Base-by-base conservation (phyloP, 192 early-diverging fungal genomes). In the Backusella macrospora region DNA sequence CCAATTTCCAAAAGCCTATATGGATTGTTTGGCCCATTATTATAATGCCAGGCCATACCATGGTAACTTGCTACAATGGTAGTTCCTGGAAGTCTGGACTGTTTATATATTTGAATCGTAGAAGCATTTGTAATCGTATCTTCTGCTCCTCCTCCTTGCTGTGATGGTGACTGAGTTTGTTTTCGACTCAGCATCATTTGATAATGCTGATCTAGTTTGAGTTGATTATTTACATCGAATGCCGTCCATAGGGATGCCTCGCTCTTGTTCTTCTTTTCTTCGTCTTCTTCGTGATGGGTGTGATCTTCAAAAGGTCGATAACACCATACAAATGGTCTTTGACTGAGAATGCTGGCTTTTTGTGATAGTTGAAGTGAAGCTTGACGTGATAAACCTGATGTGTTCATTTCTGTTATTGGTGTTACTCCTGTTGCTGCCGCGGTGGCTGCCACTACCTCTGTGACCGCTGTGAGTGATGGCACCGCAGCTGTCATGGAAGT, bases 311-410 rank as follows among this genome's bases (percentile, higher is more conserved):
- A 13, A 26, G 52, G 21, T 13, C 52, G 52, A 59, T 59, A 59
- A 12, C 52, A 59, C 52, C 52, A 59, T 59, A 59, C 21, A 59
- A 23, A 59, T 23, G 52, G 52, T 59, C 52, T 26, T 59, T 59
- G 21, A 59, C 52, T 59, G 13, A 59, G 52, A 59, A 59, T 59
- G 3, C 10, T 23, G 23, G 12, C 52, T 21, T 59, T 59, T 10
- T 23, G 52, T 26, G 52, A 59, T 59, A 59, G 4, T 26, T 13
- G 21, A 23, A 26, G 21, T 21, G 52, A 59, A 3, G 26, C 18
- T 23, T 59, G 23, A 26, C 52, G 52, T 21, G 52, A 59, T 59
- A 59, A n/a, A 10, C 52, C 52, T n/a, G 8, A 23, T 59, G 52
- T 34, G 29, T 2, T 34, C 29, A 34, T 26, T 59, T 4, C 9